phyloP scores from a whole-genome alignment of 345 rosid species.

The Carallia pectinifolia region DNA sequence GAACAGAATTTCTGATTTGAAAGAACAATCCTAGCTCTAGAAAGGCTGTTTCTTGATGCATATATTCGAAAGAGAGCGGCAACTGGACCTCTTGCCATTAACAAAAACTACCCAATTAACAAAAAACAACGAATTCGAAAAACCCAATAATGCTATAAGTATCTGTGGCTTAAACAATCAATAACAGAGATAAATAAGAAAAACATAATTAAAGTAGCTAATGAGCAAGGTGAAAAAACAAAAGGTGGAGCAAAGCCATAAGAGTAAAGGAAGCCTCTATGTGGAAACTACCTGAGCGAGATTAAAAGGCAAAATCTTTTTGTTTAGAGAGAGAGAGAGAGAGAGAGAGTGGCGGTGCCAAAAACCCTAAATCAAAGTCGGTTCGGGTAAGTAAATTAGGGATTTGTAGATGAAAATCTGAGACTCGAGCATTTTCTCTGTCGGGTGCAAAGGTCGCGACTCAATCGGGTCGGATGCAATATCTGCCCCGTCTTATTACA shows the following conservation, averaged over 20 bases:
- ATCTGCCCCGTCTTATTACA: too few species aligned
- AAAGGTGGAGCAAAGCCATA: not conserved
- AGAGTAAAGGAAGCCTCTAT: not conserved
- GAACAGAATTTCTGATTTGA: slow-evolving; percentile 38
- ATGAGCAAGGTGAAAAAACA: not conserved
- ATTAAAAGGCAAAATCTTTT: not conserved
- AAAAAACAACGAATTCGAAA: slow-evolving; percentile 2
- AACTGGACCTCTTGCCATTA: slow-evolving; percentile 56
- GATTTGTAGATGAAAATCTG: too few species aligned
- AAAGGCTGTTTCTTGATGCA: slow-evolving; percentile 28
- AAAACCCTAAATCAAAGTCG: slow-evolving; percentile 24
- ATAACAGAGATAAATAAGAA: not conserved
- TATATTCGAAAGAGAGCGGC: slow-evolving; percentile 47
- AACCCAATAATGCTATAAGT: not conserved
- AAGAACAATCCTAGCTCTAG: slow-evolving; percentile 29
- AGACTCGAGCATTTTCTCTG: too few species aligned
- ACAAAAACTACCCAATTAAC: not conserved
- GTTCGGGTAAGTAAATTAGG: not conserved
- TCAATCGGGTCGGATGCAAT: too few species aligned
- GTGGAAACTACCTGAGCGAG: not conserved
- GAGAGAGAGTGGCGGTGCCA: slow-evolving; percentile 10
- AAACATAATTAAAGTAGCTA: not conserved
- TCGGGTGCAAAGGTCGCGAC: too few species aligned
- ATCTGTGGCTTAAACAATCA: not conserved
- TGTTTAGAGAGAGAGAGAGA: not conserved